A percentile compares a stretch with the other conserved stretches of the same genome.
Conservation (phyloP, 352 stramenopile species). For the Phytophthora melonis region DNA sequence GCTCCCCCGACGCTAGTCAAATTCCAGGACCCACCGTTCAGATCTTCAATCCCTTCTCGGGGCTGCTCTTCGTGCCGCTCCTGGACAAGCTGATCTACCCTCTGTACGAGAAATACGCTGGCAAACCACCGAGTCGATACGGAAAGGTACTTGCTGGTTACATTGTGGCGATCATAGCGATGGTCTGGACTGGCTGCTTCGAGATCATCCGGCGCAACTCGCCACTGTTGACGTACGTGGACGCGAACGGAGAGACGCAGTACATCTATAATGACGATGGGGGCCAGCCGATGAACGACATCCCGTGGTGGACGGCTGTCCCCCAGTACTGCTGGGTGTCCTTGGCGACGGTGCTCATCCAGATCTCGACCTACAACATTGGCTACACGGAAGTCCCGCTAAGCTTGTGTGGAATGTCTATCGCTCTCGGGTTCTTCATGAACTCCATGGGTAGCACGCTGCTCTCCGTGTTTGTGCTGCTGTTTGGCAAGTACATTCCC, state of each 20-base stretch:
- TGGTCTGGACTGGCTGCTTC: conserved; percentile 52
- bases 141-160: conserved; percentile 51
- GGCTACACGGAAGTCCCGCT: conserved; percentile 30
- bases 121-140: conserved; percentile 50
- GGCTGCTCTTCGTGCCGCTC: conserved; percentile 55
- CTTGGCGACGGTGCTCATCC: conserved; percentile 30
- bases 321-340: conserved; percentile 32
- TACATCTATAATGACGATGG: conserved; percentile 36
- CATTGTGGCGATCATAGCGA: conserved; percentile 44
- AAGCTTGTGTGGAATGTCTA: conserved; percentile 31
- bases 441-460: conserved; percentile 35
- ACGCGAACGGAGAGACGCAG: conserved; percentile 28
- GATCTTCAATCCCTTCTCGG: conserved; percentile 54
- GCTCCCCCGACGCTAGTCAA: conserved; percentile 43
- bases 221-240: conserved; percentile 30
- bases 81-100: conserved; percentile 53
- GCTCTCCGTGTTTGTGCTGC: conserved; percentile 27
- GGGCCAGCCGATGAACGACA: conserved; percentile 28
- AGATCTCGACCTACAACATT: conserved; percentile 39
- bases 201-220: conserved; percentile 50
- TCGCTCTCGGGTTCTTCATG: conserved; percentile 34
- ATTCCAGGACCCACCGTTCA: conserved; percentile 60
- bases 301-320: conserved; percentile 28
- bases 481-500: conserved; percentile 32
- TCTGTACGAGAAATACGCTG: conserved; percentile 46